phyloP scores from a whole-genome alignment of 73 alveolate species.

The Paraurostyla sp. region DNA sequence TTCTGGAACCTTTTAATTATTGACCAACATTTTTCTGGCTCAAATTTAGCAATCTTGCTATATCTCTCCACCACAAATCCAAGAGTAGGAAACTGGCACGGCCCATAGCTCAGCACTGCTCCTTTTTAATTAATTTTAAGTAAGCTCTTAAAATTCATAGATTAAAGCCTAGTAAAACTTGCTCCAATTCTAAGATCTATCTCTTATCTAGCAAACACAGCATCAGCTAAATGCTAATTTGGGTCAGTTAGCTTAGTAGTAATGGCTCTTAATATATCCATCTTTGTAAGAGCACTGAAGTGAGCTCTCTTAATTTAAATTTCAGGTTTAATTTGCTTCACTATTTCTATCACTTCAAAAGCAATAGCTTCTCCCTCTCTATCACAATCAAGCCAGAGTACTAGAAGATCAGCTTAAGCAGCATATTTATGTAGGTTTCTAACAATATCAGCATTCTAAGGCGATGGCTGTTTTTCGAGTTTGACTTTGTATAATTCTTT shows the following conservation, averaged over 20 bases:
- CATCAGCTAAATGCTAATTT: conserved; percentile 91
- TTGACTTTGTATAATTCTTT: conserved; percentile 73
- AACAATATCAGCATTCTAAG: conserved; percentile 61
- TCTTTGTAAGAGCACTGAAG: conserved; percentile 83
- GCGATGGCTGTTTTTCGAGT: conserved; percentile 70
- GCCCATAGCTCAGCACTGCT: conserved; percentile 94
- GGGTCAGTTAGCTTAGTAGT: conserved; percentile 89
- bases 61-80: conserved; percentile 97
- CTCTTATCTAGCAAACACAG: conserved; percentile 96
- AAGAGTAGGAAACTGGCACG: conserved; percentile 99
- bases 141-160: conserved; percentile 76
- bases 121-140: conserved; percentile 66
- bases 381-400: conserved; percentile 99
- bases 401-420: conserved; percentile 79
- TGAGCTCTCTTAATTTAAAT: conserved; percentile 76
- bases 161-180: conserved; percentile 93
- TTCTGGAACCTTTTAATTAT: conserved; percentile 76
- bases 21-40: conserved; percentile 94
- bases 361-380: conserved; percentile 99
- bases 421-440: conserved; percentile 68
- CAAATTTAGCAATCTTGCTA: conserved; percentile 87
- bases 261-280: conserved; percentile 78
- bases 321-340: conserved; percentile 58
- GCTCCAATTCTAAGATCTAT: conserved; percentile 98
- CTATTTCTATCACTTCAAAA: conserved; percentile 88